Conservation (phyloP, 2,329 filamentous ascomycete species). For the Anthostomella pinea region DNA sequence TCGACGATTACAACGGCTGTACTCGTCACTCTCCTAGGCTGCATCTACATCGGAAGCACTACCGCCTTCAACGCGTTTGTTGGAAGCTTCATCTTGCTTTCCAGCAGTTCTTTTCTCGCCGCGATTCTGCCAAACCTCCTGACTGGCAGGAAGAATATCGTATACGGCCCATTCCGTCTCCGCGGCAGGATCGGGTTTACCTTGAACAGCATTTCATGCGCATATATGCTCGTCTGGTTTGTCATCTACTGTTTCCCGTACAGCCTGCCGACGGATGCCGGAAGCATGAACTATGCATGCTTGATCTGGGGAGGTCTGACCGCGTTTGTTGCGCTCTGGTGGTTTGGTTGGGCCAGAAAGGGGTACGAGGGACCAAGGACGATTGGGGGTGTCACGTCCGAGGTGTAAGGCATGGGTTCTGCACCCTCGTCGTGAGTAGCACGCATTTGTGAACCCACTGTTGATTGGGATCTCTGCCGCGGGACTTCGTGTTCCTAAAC, state of each 20-base stretch:
- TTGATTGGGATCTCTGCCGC: too few species aligned
- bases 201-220: constrained; percentile 50
- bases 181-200: constrained; percentile 43
- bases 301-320: constrained; percentile 44
- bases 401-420: too few species aligned
- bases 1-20: constrained; percentile 48
- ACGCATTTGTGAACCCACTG: too few species aligned
- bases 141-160: constrained; percentile 41
- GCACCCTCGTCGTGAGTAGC: too few species aligned
- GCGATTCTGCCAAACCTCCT: constrained; percentile 59
- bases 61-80: constrained; percentile 68
- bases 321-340: constrained; percentile 39
- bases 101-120: constrained; percentile 49
- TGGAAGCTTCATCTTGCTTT: constrained; percentile 37
- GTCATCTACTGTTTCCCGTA: constrained; percentile 63
- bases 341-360: too few species aligned
- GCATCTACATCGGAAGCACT: constrained; percentile 63
- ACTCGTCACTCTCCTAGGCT: constrained; percentile 52
- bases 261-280: constrained; percentile 40
- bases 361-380: too few species aligned
- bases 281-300: constrained; percentile 52
- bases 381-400: too few species aligned
- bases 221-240: constrained; percentile 59
- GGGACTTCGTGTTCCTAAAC: too few species aligned
- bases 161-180: constrained; percentile 59